A percentile compares a stretch with the other conserved stretches of the same genome.
phyloP scores from a whole-genome alignment of 2,329 filamentous ascomycete species.

The Nemania diffusa region DNA sequence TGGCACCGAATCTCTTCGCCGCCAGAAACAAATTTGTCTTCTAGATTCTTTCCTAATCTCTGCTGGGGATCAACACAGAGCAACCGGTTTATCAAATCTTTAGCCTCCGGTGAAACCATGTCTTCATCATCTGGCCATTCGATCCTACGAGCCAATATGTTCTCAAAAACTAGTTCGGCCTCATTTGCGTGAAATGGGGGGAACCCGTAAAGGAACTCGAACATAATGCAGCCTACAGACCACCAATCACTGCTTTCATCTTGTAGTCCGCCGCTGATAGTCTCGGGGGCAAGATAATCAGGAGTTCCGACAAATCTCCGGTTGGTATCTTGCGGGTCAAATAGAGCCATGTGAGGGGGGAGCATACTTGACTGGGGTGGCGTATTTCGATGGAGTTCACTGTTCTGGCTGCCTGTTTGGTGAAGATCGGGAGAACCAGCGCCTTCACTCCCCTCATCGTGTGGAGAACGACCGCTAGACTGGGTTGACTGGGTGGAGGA shows the following conservation, averaged over 20 bases:
- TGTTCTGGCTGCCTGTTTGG: slow-evolving; percentile 56
- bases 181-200: slow-evolving; percentile 93
- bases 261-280: slow-evolving; percentile 92
- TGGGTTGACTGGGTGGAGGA: slow-evolving; percentile 53
- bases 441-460: slow-evolving; percentile 79
- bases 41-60: slow-evolving; percentile 84
- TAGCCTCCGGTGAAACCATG: slow-evolving; percentile 84
- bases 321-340: slow-evolving; percentile 93
- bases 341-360: slow-evolving; percentile 91
- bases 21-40: slow-evolving; percentile 83
- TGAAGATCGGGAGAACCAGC: slow-evolving; percentile 84
- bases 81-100: slow-evolving; percentile 92
- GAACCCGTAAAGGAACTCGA: slow-evolving; percentile 92
- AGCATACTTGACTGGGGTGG: slow-evolving; percentile 77
- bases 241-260: slow-evolving; percentile 99
- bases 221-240: slow-evolving; percentile 98
- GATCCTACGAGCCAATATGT: slow-evolving; percentile 89
- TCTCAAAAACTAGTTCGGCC: slow-evolving; percentile 95
- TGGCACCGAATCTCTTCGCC: slow-evolving; percentile 92
- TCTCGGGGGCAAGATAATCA: slow-evolving; percentile 96
- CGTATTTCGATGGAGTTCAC: slow-evolving; percentile 66
- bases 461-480: slow-evolving; percentile 65
- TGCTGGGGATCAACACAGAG: slow-evolving; percentile 85
- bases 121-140: slow-evolving; percentile 91
- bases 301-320: slow-evolving; percentile 95